Evolutionary conservation across 352 stramenopile species (phyloP), one percentile per base, ranked within the genome.

Genomic region (Globisporangium paroecandrum): DNA sequence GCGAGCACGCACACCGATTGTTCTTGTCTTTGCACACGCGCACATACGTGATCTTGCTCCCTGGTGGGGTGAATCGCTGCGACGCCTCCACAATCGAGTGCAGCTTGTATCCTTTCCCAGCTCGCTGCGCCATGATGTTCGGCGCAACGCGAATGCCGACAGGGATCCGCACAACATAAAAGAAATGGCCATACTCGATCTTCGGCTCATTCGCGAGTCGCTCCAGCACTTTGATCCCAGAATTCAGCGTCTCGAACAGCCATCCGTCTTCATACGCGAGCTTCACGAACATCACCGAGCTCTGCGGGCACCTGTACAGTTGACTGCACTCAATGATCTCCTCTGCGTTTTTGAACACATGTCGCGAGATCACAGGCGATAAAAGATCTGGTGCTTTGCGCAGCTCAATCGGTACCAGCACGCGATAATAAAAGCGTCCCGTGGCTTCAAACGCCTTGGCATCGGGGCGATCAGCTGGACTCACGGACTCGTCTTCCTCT

Each of bases 1-100:
- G 61, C 49, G 78, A 87, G 43, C 80, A 91, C 4, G 73, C 79
- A 49, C 80, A 89, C 1, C 75, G 81, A 54, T 64, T 82, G 65
- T 85, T 89, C 62, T 90, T 90, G 49, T 94, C 86, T 38, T 87
- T 86, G 41, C 83, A 90, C 1, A 94, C 79, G n/a, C 86, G 85
- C 20, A 94, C 84, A 43, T 94, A 94, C 55, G 87, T 93, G 66
- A 94, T 90, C 59, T 91, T 91, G 64, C 84, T 93, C 1, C 84
- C 83, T 18, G 84, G 83, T 0, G 87, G 87, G 9, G 87, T 94
- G 70, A 94, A 94, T 8, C 87, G 77, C 69, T 94, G 84, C 25
- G 87, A 93, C 2, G 77, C 87, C 76, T 94, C 84, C 6, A 94
- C 87, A 47, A 94, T 90, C 65, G 83, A 93, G 72, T 94, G 85